Base-by-base conservation (phyloP, 75 land plant species). In the Isoetes taiwanensis region DNA sequence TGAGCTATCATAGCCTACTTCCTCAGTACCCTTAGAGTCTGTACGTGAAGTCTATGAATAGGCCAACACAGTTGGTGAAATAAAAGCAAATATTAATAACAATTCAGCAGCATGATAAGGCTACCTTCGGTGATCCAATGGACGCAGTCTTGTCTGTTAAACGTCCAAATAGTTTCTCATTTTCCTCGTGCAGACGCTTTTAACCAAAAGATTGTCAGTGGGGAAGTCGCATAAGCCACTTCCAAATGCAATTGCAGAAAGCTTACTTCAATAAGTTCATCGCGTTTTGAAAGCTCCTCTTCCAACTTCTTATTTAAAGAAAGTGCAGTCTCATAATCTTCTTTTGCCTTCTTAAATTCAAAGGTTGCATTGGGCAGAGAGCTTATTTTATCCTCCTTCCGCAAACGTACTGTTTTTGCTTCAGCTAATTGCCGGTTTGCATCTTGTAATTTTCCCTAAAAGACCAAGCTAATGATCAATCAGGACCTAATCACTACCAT, bases 151-250 rank as follows among this genome's bases (percentile, higher is more conserved):
- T 73, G 42, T 93, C 88, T 1, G 98, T 93, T 26, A 93, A 69
- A 25, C 86, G 76, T 40, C 77, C 98, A 69, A 91, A 93, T 23
- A 93, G 72, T 63, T 87, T 93, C 64, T 84, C 95, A 78, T 93
- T 93, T 61, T 93, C 98, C 69, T 87, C 76, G 78, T 93, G 98
- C 72, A 93, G 72, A 29, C 85, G 80, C 98, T 91, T 41, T 39
- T 23, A 1, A 19, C 32, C 55, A 46, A 12, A 6, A 23, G 56
- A 16, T 17, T 14, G 54, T 28, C 3, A 2, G 2, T 19, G 2
- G 12, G 23, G 52, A n/a, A 20, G 52, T 5, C 6, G 5, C 16
- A 12, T 46, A 6, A 46, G 52, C 6, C 6, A 46, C 10, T 21
- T 31, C 29, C 26, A 4, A 27, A 19, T 17, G 12, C 29, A 41